A percentile compares a stretch with the other conserved stretches of the same genome.
These are phyloP conservation scores for Penicillium fuscoglaucum DNA, from an alignment of 2,329 filamentous ascomycete genomes.

Conservation along the genomic window DNA sequence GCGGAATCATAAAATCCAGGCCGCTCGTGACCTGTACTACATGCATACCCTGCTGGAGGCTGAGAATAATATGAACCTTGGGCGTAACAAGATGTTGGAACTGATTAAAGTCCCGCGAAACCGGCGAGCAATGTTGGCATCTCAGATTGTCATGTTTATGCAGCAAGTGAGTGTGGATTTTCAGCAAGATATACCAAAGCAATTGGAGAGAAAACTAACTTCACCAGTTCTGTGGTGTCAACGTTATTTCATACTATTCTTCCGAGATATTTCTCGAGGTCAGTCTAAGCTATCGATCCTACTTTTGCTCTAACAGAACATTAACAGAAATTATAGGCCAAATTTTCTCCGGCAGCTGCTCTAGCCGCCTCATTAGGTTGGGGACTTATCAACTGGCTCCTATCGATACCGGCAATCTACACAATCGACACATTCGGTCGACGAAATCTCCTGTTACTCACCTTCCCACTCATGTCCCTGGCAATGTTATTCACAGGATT, in stretches of 20 bases:
- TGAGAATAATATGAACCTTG: conserved; percentile 56
- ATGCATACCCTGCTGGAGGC: conserved; percentile 59
- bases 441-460: conserved; percentile 62
- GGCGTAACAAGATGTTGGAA: conserved; percentile 55
- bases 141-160: conserved; percentile 66
- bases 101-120: conserved; percentile 63
- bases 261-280: conserved; percentile 57
- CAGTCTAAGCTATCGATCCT: not conserved
- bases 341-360: conserved; percentile 52
- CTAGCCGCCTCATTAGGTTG: conserved; percentile 61
- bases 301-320: not conserved
- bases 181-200: not conserved
- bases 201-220: not conserved
- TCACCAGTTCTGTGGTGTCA: conserved; percentile 48
- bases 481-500: conserved; percentile 56
- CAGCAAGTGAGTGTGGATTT: conserved; percentile 52
- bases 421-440: conserved; percentile 70
- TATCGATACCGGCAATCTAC: conserved; percentile 63
- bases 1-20: conserved; percentile 46
- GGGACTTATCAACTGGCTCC: conserved; percentile 65
- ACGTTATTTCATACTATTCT: conserved; percentile 62
- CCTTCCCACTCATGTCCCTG: conserved; percentile 64
- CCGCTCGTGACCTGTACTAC: conserved; percentile 49
- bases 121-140: conserved; percentile 61
- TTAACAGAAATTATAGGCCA: conserved; percentile 34